Evolutionary conservation across 1,139 yeast genomes (phyloP).

Genomic region (Debaryomycetaceae sp.): DNA sequence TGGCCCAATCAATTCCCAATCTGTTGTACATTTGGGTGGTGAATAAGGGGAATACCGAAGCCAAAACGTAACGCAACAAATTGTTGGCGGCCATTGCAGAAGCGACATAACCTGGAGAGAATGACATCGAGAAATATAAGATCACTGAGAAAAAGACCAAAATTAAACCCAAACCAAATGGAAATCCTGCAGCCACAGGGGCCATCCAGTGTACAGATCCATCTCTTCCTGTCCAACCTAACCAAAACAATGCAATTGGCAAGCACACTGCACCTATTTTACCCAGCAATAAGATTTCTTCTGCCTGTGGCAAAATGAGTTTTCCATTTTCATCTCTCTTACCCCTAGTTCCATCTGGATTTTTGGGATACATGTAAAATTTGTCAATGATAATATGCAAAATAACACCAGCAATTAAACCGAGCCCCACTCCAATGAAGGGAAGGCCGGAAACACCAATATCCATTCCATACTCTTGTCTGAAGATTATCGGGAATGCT

Average conservation of each 20-base stretch:
- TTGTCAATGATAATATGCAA: conserved; percentile 27
- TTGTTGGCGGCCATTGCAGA: conserved; percentile 81
- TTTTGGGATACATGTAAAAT: conserved; percentile 47
- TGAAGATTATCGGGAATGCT: conserved; percentile 70
- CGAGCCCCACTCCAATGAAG: conserved; percentile 62
- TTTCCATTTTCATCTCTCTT: conserved; percentile 55
- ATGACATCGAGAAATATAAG: conserved; percentile 67
- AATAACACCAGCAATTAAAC: conserved; percentile 15
- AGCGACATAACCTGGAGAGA: conserved; percentile 72
- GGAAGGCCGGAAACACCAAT: conserved; percentile 64
- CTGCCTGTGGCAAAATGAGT: conserved; percentile 38
- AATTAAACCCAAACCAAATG: conserved; percentile 73
- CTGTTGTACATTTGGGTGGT: conserved; percentile 42
- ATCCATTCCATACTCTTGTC: conserved; percentile 56
- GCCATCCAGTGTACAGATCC: conserved; percentile 73
- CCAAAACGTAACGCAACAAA: conserved; percentile 62
- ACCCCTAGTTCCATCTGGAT: conserved; percentile 63
- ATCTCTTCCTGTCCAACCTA: conserved; percentile 69
- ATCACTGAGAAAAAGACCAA: conserved; percentile 71
- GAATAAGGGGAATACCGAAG: conserved; percentile 53
- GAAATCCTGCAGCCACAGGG: conserved; percentile 70
- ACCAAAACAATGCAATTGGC: conserved; percentile 74
- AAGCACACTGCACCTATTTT: conserved; percentile 60
- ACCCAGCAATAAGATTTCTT: conserved; percentile 38
- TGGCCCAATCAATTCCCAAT: conserved; percentile 38